Evolutionary conservation across 257 asterid species (phyloP).

Genomic region (Solanum sitiens): DNA sequence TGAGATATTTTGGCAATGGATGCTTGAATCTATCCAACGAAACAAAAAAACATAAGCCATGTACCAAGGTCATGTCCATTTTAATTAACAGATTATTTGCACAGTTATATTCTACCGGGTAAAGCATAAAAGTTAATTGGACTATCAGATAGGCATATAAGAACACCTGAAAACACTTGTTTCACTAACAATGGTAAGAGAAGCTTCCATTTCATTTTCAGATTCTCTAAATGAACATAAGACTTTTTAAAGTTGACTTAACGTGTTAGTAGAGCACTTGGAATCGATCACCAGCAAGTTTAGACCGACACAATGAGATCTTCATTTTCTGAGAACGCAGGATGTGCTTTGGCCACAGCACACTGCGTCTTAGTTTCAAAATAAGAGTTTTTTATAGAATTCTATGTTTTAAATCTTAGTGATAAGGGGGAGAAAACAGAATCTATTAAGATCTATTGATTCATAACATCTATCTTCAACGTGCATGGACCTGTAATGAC

Average conservation of each 20-base stretch:
- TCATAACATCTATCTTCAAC: background rate
- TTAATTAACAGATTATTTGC: background rate
- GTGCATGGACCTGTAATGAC: background rate
- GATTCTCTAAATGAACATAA: background rate
- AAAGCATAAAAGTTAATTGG: background rate
- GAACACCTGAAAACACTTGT: background rate
- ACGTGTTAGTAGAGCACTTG: background rate
- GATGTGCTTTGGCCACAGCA: background rate
- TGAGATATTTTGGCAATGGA: conserved; percentile 24
- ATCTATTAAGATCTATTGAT: background rate
- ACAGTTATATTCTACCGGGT: background rate
- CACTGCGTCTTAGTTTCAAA: background rate
- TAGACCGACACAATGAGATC: background rate
- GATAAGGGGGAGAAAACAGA: background rate
- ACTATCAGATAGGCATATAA: background rate
- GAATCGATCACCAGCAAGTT: background rate
- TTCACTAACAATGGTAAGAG: background rate
- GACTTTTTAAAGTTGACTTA: background rate
- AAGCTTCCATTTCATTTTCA: background rate
- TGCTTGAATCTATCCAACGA: conserved; percentile 26
- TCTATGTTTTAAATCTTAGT: background rate
- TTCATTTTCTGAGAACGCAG: background rate
- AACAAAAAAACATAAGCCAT: background rate
- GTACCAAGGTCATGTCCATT: background rate
- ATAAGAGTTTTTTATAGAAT: background rate